Base-by-base conservation (phyloP, 805 yeast genomes). In the Sporopachydermia quercuum region DNA sequence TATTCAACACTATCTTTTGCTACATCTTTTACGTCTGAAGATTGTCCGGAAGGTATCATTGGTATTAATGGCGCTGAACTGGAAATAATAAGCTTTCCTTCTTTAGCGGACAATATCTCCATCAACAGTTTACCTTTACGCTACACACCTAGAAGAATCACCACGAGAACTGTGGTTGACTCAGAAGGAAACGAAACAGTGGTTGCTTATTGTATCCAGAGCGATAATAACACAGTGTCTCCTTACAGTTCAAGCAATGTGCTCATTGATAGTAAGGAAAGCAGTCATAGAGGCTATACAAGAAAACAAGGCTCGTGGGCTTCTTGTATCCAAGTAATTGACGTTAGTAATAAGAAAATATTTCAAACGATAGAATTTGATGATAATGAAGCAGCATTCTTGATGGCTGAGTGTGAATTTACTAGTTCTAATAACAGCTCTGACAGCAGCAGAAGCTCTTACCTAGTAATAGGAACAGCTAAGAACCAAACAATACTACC, bases 11-110 rank as follows among this genome's bases (percentile, higher is more conserved):
- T 62, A 5, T 55, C 56, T 5, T 55, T 56, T 27, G 79, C 77
- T 0, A 58, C 72, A 5, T 59, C 74, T 0, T 76, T 84, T 49
- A 60, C 60, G 15, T 75, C 83, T 36, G 82, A 72, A 43, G 91
- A 81, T 43, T 62, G 70, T 41, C 60, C 62, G 1, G 63, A 66
- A 38, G 89, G 89, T 2, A 58, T 78, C 3, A 74, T 84, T 18
- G 86, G 82, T 0, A 62, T 81, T 14, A 61, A 62, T 33, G 71
- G 68, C 2, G 63, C 62, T 35, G 65, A 60, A 15, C 57, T 84
- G 42, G 56, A 66, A 2, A 79, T 82, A 30, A 35, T 14, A 6
- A 15, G 16, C 16, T 16, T 14, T 15, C 16, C 30, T n/a, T 16
- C 15, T 8, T 8, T 4, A 14, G 18, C 44, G 49, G 45, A 46